Evolutionary conservation across 495 filamentous ascomycete species (phyloP), one percentile per base, ranked within the genome.

Genomic region (Aspergillus ostianus): DNA sequence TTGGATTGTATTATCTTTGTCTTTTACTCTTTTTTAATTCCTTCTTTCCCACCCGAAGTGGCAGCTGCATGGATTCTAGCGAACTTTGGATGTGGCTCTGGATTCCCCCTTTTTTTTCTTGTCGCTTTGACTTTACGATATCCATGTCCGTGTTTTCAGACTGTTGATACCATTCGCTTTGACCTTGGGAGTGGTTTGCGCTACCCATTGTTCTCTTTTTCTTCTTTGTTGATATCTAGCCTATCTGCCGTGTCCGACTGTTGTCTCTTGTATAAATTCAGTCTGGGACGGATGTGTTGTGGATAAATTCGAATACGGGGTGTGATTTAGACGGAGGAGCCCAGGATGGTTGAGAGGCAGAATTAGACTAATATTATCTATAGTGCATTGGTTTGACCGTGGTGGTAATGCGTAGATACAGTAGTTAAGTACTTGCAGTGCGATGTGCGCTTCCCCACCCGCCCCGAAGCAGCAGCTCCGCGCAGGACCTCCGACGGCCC

Each of bases 151-250:
- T 57, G 48, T 58, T 57, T 49, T 57, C 47, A 29, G 51, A 58
- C 47, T 36, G 44, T 59, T 64, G 65, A 67, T 65, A 65, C 66
- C 66, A 62, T 41, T 52, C 56, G 52, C 26, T 55, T 52, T 59
- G 9, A 51, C n/a, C 30, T 47, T 52, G 51, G 46, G 51, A 44
- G 21, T 6, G 17, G 20, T 13, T 29, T 51, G n/a, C 21, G 18
- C 21, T 49, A 10, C 13, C 18, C 47, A 20, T 49, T 20, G 6
- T 49, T 26, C 13, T 51, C 8, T 27, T 51, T 51, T 19, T 51
- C 21, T 55, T 55, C 17, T 19, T 32, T 49, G 41, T 60, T 41
- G 19, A 51, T 58, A 20, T 58, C 10, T 51, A 29, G 9, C 8
- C 32, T 52, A 27, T 21, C 17, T 49, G 36, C n/a, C 23, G 18